phyloP scores from a whole-genome alignment of 2,329 filamentous ascomycete species.

The Xylariomycetidae sp. region DNA sequence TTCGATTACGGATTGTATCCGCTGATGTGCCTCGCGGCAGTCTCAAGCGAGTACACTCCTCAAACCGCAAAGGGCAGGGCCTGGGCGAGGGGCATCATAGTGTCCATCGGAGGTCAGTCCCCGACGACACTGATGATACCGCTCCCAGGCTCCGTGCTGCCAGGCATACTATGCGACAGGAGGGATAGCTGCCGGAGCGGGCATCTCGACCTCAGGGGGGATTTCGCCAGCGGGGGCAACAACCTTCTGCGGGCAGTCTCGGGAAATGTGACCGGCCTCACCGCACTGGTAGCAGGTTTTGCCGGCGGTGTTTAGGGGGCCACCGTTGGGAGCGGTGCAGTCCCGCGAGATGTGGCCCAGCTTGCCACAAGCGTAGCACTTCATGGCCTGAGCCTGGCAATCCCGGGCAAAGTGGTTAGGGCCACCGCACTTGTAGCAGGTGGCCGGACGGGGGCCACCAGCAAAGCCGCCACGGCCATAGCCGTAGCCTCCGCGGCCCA shows the following conservation, averaged over 20 bases:
- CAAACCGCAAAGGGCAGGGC: no score
- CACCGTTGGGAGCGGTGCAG: conserved; percentile 94
- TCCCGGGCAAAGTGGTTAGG: conserved; percentile 98
- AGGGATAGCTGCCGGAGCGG: conserved; percentile 20
- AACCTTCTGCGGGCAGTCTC: conserved; percentile 79
- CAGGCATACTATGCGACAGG: conserved; percentile 29
- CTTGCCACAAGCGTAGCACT: conserved; percentile 96
- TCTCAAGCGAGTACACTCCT: no score
- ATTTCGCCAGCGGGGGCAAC: conserved; percentile 32
- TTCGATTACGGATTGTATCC: no score
- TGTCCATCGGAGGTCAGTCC: conserved; percentile 1
- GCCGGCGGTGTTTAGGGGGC: conserved; percentile 87
- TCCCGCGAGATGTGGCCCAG: conserved; percentile 88
- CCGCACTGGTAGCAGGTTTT: conserved; percentile 99
- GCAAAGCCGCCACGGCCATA: conserved; percentile 67
- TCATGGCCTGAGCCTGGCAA: conserved; percentile 97
- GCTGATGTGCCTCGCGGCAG: no score
- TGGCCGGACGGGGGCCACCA: conserved; percentile 61
- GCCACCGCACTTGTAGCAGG: conserved; percentile 71
- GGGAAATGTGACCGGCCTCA: conserved; percentile 91
- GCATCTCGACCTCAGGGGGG: conserved; percentile 21
- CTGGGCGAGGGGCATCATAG: conserved; percentile 2
- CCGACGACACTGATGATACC: conserved; percentile 3
- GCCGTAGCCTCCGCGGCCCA: conserved; percentile 64
- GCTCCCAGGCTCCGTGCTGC: conserved; percentile 6